Evolutionary conservation across 805 yeast genomes (phyloP), one percentile per base, ranked within the genome.

Genomic region (Suhomyces xylopsoci): DNA sequence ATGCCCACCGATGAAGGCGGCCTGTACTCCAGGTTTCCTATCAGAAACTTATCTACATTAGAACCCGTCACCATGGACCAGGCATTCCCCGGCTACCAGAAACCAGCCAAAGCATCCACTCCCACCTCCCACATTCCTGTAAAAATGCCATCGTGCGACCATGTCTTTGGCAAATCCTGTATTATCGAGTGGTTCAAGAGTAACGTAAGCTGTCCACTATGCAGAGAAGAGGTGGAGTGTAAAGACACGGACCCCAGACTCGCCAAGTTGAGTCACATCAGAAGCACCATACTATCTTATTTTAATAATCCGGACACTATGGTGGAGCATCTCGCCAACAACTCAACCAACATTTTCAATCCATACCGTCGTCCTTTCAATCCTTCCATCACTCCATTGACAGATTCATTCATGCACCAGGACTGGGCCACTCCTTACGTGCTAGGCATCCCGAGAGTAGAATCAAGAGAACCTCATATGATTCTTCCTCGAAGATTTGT

Each of bases 111-210:
- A 38, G 51, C 53, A 12, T 49, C 56, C 25, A 52, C 49, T 5
- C 32, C 42, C 14, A 25, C 45, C 40, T 52, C 50, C 12, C 79
- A 75, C 55, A 55, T 64, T 8, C 74, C 79, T 0, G 71, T 73
- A 3, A 62, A 67, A 52, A 69, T 75, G 71, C 78, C 79, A 1
- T 71, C 68, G 52, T 75, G 79, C 54, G 63, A 67, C 22, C 79
- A 75, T 57, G 58, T 71, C 0, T 75, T 75, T 56, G 79, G 79
- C 14, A 66, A 68, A 55, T 56, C 72, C 7, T 75, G 79, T 59
- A 64, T 75, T 25, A 61, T 72, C 2, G 77, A 73, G 43, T 75
- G 79, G 79, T 62, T 75, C 45, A 72, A 67, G 50, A 61, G 61
- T 34, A 67, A 69, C 51, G 73, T 70, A 2, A 73, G 71, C 51